Conservation (phyloP, 345 rosid genomes). For the Anastatica hierochuntica region DNA sequence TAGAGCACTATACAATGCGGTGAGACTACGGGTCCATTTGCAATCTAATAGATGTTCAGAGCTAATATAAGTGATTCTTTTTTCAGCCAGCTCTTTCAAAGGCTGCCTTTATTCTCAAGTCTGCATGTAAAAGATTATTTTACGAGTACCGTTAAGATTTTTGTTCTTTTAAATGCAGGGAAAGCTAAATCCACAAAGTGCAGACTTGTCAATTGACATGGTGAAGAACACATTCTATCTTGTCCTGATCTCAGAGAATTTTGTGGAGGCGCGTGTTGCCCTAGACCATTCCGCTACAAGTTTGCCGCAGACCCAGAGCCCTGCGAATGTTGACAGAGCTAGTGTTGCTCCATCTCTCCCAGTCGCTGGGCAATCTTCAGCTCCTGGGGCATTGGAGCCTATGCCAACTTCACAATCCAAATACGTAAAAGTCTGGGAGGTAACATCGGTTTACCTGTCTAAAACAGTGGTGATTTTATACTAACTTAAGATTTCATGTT, state of each 20-base stretch:
- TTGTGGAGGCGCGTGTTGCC: slow-evolving; percentile 70
- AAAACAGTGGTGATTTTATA: slow-evolving; percentile 1
- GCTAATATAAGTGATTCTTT: neutral
- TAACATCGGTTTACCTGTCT: slow-evolving; percentile 25
- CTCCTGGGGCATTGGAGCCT: slow-evolving; percentile 12
- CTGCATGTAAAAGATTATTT: slow-evolving; percentile 8
- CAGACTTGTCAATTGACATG: slow-evolving; percentile 61
- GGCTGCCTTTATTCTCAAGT: neutral
- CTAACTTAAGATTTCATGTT: neutral
- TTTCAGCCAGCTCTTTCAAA: slow-evolving; percentile 7
- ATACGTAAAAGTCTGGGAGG: slow-evolving; percentile 98
- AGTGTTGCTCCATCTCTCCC: slow-evolving; percentile 38
- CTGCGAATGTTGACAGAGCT: slow-evolving; percentile 73
- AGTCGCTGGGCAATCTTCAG: slow-evolving; percentile 53
- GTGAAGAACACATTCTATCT: slow-evolving; percentile 67
- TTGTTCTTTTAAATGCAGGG: slow-evolving; percentile 42
- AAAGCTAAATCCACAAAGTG: slow-evolving; percentile 53
- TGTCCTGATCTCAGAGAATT: slow-evolving; percentile 75
- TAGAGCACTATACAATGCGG: slow-evolving; percentile 66
- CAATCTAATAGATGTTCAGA: neutral
- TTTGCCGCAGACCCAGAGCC: slow-evolving; percentile 58
- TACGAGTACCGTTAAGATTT: neutral
- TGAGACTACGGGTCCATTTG: slow-evolving; percentile 31
- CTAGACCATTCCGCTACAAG: slow-evolving; percentile 60
- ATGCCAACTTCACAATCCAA: slow-evolving; percentile 42